A percentile compares a stretch with the other conserved stretches of the same genome.
Evolutionary conservation across 306 rosid genomes (phyloP).

Genomic region (Sesbania bispinosa): DNA sequence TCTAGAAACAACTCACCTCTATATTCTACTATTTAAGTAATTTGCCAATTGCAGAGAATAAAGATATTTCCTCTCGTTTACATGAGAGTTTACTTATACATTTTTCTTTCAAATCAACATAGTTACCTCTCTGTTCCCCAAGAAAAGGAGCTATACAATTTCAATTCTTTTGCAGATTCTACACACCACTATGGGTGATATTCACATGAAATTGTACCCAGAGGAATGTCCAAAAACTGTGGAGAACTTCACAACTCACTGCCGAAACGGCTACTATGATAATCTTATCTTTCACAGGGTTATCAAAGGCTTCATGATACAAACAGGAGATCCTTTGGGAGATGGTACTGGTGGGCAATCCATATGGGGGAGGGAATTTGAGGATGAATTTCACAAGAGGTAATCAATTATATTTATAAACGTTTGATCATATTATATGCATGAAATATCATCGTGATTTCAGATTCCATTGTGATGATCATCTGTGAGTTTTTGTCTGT

Average conservation of each 20-base stretch:
- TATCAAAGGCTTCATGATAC: conserved; percentile 97
- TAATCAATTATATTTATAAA: conserved; percentile 23
- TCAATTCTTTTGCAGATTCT: conserved; percentile 52
- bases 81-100: neutral
- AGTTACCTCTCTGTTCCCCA: neutral
- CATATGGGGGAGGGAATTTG: conserved; percentile 99
- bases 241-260: conserved; percentile 97
- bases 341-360: conserved; percentile 99
- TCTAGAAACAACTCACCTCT: neutral
- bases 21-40: neutral
- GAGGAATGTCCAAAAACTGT: conserved; percentile 99
- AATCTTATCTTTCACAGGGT: conserved; percentile 93
- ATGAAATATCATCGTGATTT: conserved; percentile 4
- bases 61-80: neutral
- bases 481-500: neutral
- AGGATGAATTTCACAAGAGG: conserved; percentile 99
- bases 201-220: conserved; percentile 90
- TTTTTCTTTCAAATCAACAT: conserved; percentile 4
- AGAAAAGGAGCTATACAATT: neutral
- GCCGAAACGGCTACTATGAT: conserved; percentile 93
- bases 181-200: conserved; percentile 96
- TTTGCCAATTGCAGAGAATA: conserved; percentile 7
- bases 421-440: neutral
- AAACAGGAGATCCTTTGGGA: conserved; percentile 99
- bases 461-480: neutral